Conservation (phyloP, 2,329 filamentous ascomycete genomes). For the Cladorrhinum sp. region DNA sequence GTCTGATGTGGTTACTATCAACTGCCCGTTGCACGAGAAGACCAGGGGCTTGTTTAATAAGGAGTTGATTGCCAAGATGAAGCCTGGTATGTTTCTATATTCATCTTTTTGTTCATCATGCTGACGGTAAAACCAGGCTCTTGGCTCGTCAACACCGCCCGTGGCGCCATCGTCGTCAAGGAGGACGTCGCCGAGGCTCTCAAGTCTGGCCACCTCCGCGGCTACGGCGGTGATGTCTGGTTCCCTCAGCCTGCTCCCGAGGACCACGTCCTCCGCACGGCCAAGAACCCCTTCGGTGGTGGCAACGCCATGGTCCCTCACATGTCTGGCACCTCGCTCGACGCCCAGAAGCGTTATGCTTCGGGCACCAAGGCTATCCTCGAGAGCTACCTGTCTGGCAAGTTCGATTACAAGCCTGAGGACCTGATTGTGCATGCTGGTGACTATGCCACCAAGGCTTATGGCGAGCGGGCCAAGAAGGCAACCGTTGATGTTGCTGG, state of each 20-base stretch:
- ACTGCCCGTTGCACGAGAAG: slow-evolving; percentile 99
- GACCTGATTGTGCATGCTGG: slow-evolving; percentile 88
- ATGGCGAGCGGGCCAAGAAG: slow-evolving; percentile 62
- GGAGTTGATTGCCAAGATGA: slow-evolving; percentile 98
- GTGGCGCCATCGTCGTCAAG: slow-evolving; percentile 98
- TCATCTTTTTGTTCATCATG: not conserved
- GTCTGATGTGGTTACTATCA: slow-evolving; percentile 98
- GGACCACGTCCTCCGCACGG: slow-evolving; percentile 89
- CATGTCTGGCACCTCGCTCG: slow-evolving; percentile 98
- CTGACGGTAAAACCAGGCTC: slow-evolving; percentile 54
- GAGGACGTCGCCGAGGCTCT: slow-evolving; percentile 95
- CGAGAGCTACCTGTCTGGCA: slow-evolving; percentile 83
- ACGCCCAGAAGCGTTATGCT: slow-evolving; percentile 91
- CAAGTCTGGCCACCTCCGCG: slow-evolving; percentile 84
- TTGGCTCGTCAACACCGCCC: slow-evolving; percentile 98
- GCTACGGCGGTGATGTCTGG: slow-evolving; percentile 89
- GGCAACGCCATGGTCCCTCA: slow-evolving; percentile 99
- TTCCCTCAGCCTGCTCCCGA: slow-evolving; percentile 94
- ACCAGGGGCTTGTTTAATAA: slow-evolving; percentile 97
- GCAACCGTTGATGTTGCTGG: slow-evolving; percentile 1
- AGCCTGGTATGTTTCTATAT: slow-evolving; percentile 63
- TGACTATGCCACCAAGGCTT: slow-evolving; percentile 93
- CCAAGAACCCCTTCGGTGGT: slow-evolving; percentile 91
- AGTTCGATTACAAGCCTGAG: slow-evolving; percentile 81
- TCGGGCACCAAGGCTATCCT: slow-evolving; percentile 86